These are phyloP conservation scores for Ganoderma resinaceum DNA, from an alignment of 1,284 basidiomycete species.

Conservation along the genomic window DNA sequence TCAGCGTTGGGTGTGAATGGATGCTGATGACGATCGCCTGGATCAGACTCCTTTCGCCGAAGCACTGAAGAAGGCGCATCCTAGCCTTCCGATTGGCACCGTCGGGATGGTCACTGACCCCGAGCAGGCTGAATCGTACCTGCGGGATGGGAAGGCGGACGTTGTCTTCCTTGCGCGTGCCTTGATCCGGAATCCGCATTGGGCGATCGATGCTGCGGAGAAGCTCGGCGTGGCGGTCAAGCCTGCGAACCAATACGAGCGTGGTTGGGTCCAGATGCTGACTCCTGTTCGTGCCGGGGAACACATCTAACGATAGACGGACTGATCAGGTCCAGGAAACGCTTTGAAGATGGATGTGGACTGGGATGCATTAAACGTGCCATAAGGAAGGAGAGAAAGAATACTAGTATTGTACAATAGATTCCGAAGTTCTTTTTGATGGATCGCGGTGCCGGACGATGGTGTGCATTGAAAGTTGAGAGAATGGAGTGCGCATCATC, in stretches of 20 bases:
- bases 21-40: not conserved
- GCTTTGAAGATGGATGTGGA: slow-evolving; percentile 12
- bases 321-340: slow-evolving; percentile 7
- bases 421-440: not conserved
- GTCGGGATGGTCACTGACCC: slow-evolving; percentile 81
- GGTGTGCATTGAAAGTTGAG: no score
- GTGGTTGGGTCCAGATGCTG: slow-evolving; percentile 62
- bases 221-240: slow-evolving; percentile 65
- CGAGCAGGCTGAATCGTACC: slow-evolving; percentile 68
- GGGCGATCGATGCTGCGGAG: slow-evolving; percentile 59
- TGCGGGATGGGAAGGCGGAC: slow-evolving; percentile 73
- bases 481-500: slow-evolving; percentile 17
- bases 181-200: slow-evolving; percentile 65
- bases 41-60: slow-evolving; percentile 73
- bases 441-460: not conserved
- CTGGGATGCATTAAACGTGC: slow-evolving; percentile 6
- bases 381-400: not conserved
- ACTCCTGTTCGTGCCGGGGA: slow-evolving; percentile 34
- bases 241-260: slow-evolving; percentile 70
- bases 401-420: not conserved
- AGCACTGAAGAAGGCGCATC: slow-evolving; percentile 69
- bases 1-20: not conserved
- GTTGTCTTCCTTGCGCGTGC: slow-evolving; percentile 75
- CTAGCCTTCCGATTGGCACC: slow-evolving; percentile 61
- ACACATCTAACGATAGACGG: slow-evolving; percentile 20